Conservation (phyloP, 2,329 filamentous ascomycete species). For the Leptographium lundbergii region DNA sequence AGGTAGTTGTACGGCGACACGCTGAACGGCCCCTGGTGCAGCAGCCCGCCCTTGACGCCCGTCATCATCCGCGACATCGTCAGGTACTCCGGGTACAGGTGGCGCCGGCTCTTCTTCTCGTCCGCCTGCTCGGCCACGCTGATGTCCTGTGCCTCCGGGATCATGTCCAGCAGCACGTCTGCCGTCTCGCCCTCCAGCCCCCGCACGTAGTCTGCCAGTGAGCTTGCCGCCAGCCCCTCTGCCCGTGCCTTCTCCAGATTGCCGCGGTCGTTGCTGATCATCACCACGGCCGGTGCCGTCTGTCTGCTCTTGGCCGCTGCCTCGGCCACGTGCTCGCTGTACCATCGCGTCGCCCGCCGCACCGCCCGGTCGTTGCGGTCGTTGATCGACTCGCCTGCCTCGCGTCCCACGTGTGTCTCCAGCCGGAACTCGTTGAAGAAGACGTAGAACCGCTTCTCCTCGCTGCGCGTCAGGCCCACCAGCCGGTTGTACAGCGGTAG, state of each 20-base stretch:
- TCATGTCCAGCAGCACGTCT: conserved; percentile 83
- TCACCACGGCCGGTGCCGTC: conserved; percentile 64
- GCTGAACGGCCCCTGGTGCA: conserved; percentile 93
- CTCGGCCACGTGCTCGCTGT: conserved; percentile 63
- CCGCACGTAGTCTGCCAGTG: conserved; percentile 65
- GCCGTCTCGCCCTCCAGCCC: conserved; percentile 68
- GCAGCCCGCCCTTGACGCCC: conserved; percentile 71
- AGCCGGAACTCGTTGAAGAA: conserved; percentile 98
- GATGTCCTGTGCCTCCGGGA: conserved; percentile 64
- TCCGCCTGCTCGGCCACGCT: conserved; percentile 41
- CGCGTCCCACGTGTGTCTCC: conserved; percentile 74
- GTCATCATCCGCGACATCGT: conserved; percentile 90
- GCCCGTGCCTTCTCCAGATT: conserved; percentile 71
- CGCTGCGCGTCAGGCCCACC: conserved; percentile 80
- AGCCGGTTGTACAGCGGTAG: conserved; percentile 90
- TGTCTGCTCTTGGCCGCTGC: conserved; percentile 33
- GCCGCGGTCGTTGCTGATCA: conserved; percentile 86
- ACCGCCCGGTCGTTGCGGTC: conserved; percentile 93
- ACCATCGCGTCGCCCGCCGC: conserved; percentile 78
- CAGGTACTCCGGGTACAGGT: conserved; percentile 82
- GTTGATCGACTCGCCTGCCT: conserved; percentile 76
- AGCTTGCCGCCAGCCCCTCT: conserved; percentile 59
- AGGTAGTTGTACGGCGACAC: conserved; percentile 97
- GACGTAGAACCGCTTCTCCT: conserved; percentile 94
- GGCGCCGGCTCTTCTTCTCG: conserved; percentile 24